Evolutionary conservation across 1,284 basidiomycete species (phyloP).

Genomic region (Heterobasidion annosum): DNA sequence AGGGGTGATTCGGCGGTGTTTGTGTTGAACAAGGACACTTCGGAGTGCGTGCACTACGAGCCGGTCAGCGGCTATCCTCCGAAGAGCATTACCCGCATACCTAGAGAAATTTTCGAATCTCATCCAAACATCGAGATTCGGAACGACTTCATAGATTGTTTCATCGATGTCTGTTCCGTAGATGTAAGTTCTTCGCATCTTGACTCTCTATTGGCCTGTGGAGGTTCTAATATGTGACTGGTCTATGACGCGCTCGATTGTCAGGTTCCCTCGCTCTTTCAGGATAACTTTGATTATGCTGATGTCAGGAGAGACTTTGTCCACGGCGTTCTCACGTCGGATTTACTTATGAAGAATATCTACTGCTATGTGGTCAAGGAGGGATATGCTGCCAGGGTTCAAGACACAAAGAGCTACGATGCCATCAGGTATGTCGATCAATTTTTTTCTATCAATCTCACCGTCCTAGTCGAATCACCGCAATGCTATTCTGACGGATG

Average conservation of each 20-base stretch:
- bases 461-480: no score
- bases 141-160: slow-evolving; percentile 83
- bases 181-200: slow-evolving; percentile 42
- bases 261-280: slow-evolving; percentile 93
- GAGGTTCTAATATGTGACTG: background rate
- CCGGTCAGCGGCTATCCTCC: slow-evolving; percentile 57
- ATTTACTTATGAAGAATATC: slow-evolving; percentile 93
- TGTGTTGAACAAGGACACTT: slow-evolving; percentile 65
- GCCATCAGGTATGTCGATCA: slow-evolving; percentile 55
- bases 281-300: slow-evolving; percentile 98
- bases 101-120: slow-evolving; percentile 57
- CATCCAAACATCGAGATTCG: slow-evolving; percentile 77
- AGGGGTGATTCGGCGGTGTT: slow-evolving; percentile 65
- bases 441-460: background rate
- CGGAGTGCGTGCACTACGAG: slow-evolving; percentile 75
- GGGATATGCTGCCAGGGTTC: slow-evolving; percentile 83
- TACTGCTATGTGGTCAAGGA: slow-evolving; percentile 81
- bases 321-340: slow-evolving; percentile 92
- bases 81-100: slow-evolving; percentile 49
- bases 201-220: background rate
- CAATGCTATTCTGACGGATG: background rate
- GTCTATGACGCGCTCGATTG: background rate
- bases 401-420: slow-evolving; percentile 86
- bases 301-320: slow-evolving; percentile 91
- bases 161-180: slow-evolving; percentile 88